A percentile compares a stretch with the other conserved stretches of the same genome.
phyloP scores from a whole-genome alignment of 1,284 basidiomycete species.

The Schizopora paradoxa region DNA sequence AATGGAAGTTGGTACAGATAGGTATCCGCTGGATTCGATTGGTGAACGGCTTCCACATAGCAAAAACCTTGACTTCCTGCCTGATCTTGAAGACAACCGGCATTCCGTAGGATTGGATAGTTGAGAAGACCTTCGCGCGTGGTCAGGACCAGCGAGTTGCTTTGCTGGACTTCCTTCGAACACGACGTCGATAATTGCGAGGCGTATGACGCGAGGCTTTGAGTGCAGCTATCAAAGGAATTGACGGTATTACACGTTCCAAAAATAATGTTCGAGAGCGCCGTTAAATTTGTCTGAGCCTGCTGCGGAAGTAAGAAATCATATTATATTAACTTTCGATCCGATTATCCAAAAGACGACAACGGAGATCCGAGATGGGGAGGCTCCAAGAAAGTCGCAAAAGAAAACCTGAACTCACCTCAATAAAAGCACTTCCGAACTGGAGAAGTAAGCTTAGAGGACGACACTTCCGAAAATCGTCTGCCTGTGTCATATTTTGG shows the following conservation, averaged over 20 bases:
- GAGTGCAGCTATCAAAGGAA: conserved; percentile 42
- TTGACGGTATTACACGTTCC: conserved; percentile 68
- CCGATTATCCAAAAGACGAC: neutral
- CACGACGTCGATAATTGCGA: conserved; percentile 44
- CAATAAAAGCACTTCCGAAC: conserved; percentile 51
- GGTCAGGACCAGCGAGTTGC: conserved; percentile 43
- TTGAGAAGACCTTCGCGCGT: conserved; percentile 52
- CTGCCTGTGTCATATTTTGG: conserved; percentile 58
- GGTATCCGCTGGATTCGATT: conserved; percentile 50
- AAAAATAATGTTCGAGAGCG: conserved; percentile 66
- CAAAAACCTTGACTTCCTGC: conserved; percentile 60
- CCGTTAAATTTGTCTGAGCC: conserved; percentile 58
- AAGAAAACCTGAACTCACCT: conserved; percentile 34
- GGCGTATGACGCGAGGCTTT: conserved; percentile 61
- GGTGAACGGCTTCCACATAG: conserved; percentile 55
- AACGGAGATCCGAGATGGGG: too few relatives aligned
- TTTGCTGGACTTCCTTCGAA: conserved; percentile 42
- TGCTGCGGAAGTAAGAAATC: conserved; percentile 28
- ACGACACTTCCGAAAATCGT: conserved; percentile 62
- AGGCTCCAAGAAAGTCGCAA: neutral
- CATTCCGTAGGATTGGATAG: conserved; percentile 51
- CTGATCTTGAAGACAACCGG: conserved; percentile 51
- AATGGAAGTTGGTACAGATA: conserved; percentile 64
- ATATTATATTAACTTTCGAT: neutral
- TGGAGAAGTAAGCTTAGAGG: conserved; percentile 68